Base-by-base conservation (phyloP, 2,329 filamentous ascomycete species). In the Westerdykella aurantiaca region DNA sequence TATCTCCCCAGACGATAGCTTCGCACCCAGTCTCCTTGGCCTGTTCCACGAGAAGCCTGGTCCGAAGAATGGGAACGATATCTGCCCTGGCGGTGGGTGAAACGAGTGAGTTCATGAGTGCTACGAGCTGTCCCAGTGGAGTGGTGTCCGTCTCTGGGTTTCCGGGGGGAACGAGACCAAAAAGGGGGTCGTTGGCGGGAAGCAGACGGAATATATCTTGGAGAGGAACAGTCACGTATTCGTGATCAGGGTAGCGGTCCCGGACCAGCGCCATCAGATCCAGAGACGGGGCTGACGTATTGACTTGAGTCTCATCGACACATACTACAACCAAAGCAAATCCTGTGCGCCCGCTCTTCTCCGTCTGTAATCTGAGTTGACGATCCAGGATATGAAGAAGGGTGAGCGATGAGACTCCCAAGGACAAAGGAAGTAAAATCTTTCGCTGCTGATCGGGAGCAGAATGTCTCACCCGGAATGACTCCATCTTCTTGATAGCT, bases 1-100 rank as follows among this genome's bases (percentile, higher is more conserved):
- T 94, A 68, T 91, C 83, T 17, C 87, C 90, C 67, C 93, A 84
- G 1, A 97, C 69, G 34, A 97, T 76, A 11, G 81, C 82, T 50
- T 84, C 79, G 63, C 83, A 93, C 11, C 61, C 69, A 22, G 76
- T 69, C 13, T 71, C 65, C 48, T 78, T 75, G 9, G 64, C 63
- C 22, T 63, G 48, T 37, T 65, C 57, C 6, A 88, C 72, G 25
- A 96, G 76, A 5, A 95, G 71, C 53, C 86, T 81, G 6, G 81
- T 84, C 29, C 83, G 75, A 21, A 97, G 72, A 21, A 88, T 79
- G 12, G 80, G 76, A 22, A 83, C 68, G 5, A 95, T 72, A 62
- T 98, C 93, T 14, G 81, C 74, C 51, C 80, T 80, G 1, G 89
- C 86, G 2, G 88, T 90, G 6, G 85, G 74, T 0, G 89, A 87